Evolutionary conservation across 345 rosid genomes (phyloP).

Genomic region (Euphorbia peplus): DNA sequence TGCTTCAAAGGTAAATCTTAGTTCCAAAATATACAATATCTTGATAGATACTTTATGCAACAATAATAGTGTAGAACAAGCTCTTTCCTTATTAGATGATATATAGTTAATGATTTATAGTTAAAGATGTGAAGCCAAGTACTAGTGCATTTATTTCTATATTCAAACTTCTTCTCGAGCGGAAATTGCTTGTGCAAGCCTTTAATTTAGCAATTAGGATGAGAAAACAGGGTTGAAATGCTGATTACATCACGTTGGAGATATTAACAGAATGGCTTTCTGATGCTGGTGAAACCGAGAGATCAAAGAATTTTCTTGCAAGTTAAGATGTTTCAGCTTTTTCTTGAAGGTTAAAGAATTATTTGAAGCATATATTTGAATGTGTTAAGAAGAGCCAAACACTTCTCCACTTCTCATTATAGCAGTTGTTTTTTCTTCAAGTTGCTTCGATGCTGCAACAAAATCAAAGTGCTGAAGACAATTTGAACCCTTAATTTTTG

Average conservation of each 20-base stretch:
- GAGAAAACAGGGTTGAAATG: slow-evolving; percentile 53
- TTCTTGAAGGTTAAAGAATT: too few species aligned
- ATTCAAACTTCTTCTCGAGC: slow-evolving; percentile 56
- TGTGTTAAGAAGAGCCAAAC: too few species aligned
- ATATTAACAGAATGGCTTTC: slow-evolving; percentile 69
- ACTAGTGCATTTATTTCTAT: slow-evolving; percentile 63
- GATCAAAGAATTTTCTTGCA: slow-evolving; percentile 42
- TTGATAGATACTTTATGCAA: slow-evolving; percentile 59
- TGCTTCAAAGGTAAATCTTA: slow-evolving; percentile 46
- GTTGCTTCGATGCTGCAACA: too few species aligned
- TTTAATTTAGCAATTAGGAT: slow-evolving; percentile 60
- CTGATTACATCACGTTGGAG: slow-evolving; percentile 66
- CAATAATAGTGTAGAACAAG: slow-evolving; percentile 37
- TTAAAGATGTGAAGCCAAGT: too few species aligned
- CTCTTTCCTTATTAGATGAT: too few species aligned
- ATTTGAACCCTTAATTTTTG: too few species aligned
- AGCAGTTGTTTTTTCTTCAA: too few species aligned
- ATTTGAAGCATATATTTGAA: too few species aligned
- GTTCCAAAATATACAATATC: slow-evolving; percentile 63
- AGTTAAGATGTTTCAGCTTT: slow-evolving; percentile 41
- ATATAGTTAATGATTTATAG: too few species aligned
- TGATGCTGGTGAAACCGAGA: slow-evolving; percentile 50
- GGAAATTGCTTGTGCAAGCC: slow-evolving; percentile 43
- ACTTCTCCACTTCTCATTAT: too few species aligned
- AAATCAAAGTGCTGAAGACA: too few species aligned